Base-by-base conservation (phyloP, 495 filamentous ascomycete species). In the Arthonia radiata region DNA sequence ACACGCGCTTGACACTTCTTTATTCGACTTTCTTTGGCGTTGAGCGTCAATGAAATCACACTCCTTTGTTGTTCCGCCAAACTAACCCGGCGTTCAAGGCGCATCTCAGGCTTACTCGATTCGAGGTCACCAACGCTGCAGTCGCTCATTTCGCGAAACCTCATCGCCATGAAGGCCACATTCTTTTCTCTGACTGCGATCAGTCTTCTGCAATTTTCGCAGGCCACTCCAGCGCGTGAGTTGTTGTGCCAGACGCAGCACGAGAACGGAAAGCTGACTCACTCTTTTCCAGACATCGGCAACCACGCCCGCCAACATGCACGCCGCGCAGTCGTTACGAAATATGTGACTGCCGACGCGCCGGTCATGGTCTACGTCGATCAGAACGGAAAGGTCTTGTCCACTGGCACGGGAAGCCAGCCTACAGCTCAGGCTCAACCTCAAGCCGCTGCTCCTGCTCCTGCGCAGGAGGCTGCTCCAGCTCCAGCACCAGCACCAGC, bases 351-450 rank as follows among this genome's bases (percentile, higher is more conserved):
- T 11, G 26, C 34, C 7, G 41, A 36, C 13, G 29, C 31, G 5
- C 28, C 38, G 11, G 61, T 71, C 11, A 49, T 71, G 15, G 60
- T 76, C 34, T 71, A 57, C 38, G 61, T 78, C 15, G 59, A 83
- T 39, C 49, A 65, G 26, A 32, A 63, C 28, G 70, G 72, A 29
- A 51, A 62, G 5, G 52, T 54, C 0, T 31, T 73, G 17, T 48
- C 42, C 13, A 45, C 32, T 13, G 27, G 28, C 1, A 44, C 37
- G 4, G 12, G 35, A 37, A 30, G 56, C 46, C 13, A 26, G 34
- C 12, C 32, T 15, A 11, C 26, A 7, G 19, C 32, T 29, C 11
- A 27, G 11, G 25, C 24, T 24, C 23, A 25, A 25, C 6, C 31
- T 25, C 13, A 24, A 17, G 23, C 33, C 27, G 29, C 38, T 24